Evolutionary conservation across 306 rosid genomes (phyloP), one percentile per base, ranked within the genome.

Genomic region (Pterocarpus macrocarpus): DNA sequence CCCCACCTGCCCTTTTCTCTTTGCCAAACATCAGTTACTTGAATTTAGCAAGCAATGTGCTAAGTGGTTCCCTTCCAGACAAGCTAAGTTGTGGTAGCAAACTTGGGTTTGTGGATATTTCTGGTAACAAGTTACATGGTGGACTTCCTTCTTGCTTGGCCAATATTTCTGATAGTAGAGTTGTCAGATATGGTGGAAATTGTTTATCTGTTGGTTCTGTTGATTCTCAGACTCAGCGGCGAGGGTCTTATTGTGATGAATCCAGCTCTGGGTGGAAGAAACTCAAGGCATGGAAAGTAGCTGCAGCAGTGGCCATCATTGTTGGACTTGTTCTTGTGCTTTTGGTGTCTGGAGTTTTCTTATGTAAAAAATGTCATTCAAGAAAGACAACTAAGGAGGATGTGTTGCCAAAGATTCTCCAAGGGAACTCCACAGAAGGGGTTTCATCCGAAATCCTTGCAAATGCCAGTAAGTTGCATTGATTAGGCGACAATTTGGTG

Each of bases 31-130:
- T 94, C 66, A 90, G 88, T 84, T 91, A 91, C 76, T 86, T 94
- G 80, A 88, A 91, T 83, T 78, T 91, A 78, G 94, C 88, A 58
- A 82, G 82, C 73, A 94, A 94, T 69, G 78, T 34, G 85, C 80
- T 91, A 64, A 78, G 88, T 14, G 97, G 94, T 49, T 47, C 87
- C 67, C 82, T 93, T 64, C 85, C 85, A 6, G 84, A 78, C 16
- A 61, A 79, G 56, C 88, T 91, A 36, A 81, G 52, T 53, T 94
- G 98, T 69, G 89, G 94, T 15, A 69, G 74, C 28, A 79, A 89
- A 71, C 97, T 94, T 76, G 97, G 98, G 77, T 89, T 80, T 83
- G 90, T 94, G 77, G 98, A 94, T 75, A 85, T 94, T 82, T 91
- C 93, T 17, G 35, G 70, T 63, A 94, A 94, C 92, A 94, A 84